Evolutionary conservation across 441 rosid species (phyloP), one percentile per base, ranked within the genome.

Genomic region (Manihot esculenta): DNA sequence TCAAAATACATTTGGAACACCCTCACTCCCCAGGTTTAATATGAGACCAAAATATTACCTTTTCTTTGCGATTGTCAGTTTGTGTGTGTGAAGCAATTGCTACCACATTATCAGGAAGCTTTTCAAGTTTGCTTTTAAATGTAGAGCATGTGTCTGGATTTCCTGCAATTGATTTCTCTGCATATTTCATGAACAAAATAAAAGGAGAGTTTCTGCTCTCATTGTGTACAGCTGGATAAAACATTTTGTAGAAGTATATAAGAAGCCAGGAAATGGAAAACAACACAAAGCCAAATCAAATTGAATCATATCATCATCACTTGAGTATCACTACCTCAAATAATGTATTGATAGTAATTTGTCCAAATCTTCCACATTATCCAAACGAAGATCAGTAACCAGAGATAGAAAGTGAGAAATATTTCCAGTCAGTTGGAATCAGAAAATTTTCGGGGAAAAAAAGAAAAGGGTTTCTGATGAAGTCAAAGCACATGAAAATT

Each of bases 181-280:
- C 87, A 74, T 89, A 91, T 83, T 89, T 89, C 92, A 86, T 69
- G 49, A 87, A 89, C 84, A 89, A 87, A 82, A 89, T 83, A 80
- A 89, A 89, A 77, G 94, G 88, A 76, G 81, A 82, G 73, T 77
- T 83, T 80, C 87, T 79, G 83, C 94, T 89, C 79, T 84, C 92
- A 45, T 73, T 83, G 30, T 58, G 41, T 69, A 89, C 79, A 75
- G 72, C 90, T 92, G 87, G 81, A 64, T 66, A 62, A 72, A 76
- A 71, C 12, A 71, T 49, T 59, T 26, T 45, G 57, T 61, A 33
- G 72, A 26, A 64, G 57, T 41, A 38, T 50, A 62, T 42, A 47
- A 74, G 63, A 71, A 63, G 63, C 47, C 58, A 58, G 68, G 63
- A 26, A 76, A 77, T 18, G 54, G 74, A 69, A 55, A 72, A 60